These are phyloP conservation scores for Crepidotus variabilis DNA, from an alignment of 768 basidiomycete species.

Conservation along the genomic window DNA sequence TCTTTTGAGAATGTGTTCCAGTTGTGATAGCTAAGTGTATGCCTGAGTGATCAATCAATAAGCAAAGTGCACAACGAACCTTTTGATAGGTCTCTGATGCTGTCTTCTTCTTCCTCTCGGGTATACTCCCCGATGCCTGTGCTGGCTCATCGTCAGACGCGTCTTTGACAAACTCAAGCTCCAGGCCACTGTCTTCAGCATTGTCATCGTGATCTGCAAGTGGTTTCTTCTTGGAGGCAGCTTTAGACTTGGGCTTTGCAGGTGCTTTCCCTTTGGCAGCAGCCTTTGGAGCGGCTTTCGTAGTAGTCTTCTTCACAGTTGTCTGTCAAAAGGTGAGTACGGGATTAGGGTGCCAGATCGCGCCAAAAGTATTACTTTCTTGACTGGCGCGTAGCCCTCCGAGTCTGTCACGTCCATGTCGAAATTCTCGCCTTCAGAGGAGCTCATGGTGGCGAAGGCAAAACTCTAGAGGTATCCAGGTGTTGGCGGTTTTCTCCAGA, in stretches of 20 bases:
- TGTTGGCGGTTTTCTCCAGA: not conserved
- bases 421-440: slow-evolving; percentile 70
- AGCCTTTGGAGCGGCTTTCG: slow-evolving; percentile 34
- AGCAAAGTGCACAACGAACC: slow-evolving; percentile 37
- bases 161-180: slow-evolving; percentile 35
- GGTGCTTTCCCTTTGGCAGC: slow-evolving; percentile 39
- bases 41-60: slow-evolving; percentile 1
- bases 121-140: slow-evolving; percentile 21
- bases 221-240: slow-evolving; percentile 64
- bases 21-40: slow-evolving; percentile 72
- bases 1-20: slow-evolving; percentile 90
- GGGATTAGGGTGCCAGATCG: not conserved
- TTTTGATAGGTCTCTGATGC: slow-evolving; percentile 90
- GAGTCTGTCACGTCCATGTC: slow-evolving; percentile 63
- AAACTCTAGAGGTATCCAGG: not conserved
- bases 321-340: slow-evolving; percentile 14
- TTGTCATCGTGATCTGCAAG: slow-evolving; percentile 66
- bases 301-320: slow-evolving; percentile 15
- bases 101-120: slow-evolving; percentile 68
- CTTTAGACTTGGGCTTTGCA: slow-evolving; percentile 50
- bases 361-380: slow-evolving; percentile 38
- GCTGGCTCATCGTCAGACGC: slow-evolving; percentile 35
- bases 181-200: slow-evolving; percentile 43
- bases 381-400: slow-evolving; percentile 63
- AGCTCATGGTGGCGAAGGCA: slow-evolving; percentile 53